Evolutionary conservation across 164 flowering plant genomes (phyloP).

Genomic region (Cinnamomum micranthum): DNA sequence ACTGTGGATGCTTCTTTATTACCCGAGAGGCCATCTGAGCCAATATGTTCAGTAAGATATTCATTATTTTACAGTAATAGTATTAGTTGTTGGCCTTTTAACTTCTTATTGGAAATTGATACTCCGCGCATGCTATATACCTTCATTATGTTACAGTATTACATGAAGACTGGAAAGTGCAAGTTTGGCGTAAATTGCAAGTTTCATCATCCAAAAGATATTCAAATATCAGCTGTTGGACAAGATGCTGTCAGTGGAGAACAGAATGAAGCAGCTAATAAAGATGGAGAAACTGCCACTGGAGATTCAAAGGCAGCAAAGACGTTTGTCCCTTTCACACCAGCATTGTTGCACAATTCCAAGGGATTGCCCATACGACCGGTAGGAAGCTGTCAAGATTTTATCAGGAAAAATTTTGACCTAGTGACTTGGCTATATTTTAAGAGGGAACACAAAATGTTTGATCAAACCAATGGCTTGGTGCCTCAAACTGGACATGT

Average conservation of each 20-base stretch:
- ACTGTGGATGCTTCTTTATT: slow-evolving; percentile 36
- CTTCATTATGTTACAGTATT: slow-evolving; percentile 48
- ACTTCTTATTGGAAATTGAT: background rate
- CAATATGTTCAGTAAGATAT: slow-evolving; percentile 72
- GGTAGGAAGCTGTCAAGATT: slow-evolving; percentile 35
- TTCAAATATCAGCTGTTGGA: slow-evolving; percentile 35
- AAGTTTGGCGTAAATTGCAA: slow-evolving; percentile 84
- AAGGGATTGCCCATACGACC: slow-evolving; percentile 92
- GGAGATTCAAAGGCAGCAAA: slow-evolving; percentile 29
- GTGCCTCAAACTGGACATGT: background rate
- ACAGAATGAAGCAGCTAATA: slow-evolving; percentile 23
- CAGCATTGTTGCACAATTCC: slow-evolving; percentile 62
- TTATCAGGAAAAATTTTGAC: background rate
- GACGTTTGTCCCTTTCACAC: slow-evolving; percentile 34
- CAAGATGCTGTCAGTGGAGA: slow-evolving; percentile 34
- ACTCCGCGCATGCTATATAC: background rate
- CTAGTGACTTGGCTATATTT: no score
- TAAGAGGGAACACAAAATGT: no score
- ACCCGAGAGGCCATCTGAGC: slow-evolving; percentile 92
- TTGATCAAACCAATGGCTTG: no score
- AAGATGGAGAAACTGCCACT: slow-evolving; percentile 16
- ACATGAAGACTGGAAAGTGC: slow-evolving; percentile 89
- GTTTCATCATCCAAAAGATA: slow-evolving; percentile 90
- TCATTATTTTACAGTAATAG: background rate
- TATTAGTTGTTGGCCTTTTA: background rate